Evolutionary conservation across 495 filamentous ascomycete genomes (phyloP).

Genomic region (Tricharina praecox): DNA sequence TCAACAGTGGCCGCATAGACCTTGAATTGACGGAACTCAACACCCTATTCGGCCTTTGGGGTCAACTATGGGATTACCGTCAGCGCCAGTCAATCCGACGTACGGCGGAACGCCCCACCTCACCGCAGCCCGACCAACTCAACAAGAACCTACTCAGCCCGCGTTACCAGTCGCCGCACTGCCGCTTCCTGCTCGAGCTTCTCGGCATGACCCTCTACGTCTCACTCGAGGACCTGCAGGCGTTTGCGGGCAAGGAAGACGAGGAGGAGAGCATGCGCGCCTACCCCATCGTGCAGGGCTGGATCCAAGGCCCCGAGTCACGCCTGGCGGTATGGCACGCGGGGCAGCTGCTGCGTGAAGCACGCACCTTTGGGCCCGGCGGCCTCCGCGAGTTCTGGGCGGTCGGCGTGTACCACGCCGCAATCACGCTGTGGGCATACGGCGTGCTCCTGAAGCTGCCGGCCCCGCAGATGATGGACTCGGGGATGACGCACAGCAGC

Average conservation of each 20-base stretch:
- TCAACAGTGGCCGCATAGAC: conserved; percentile 29
- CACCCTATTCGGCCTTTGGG: conserved; percentile 41
- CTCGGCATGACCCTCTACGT: conserved; percentile 44
- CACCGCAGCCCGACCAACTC: conserved; percentile 37
- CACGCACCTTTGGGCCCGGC: conserved; percentile 32
- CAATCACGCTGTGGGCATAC: conserved; percentile 44
- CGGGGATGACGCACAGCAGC: no score
- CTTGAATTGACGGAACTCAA: conserved; percentile 35
- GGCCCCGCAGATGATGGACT: conserved; percentile 7
- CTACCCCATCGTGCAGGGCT: conserved; percentile 36
- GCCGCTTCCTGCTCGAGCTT: conserved; percentile 37
- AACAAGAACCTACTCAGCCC: conserved; percentile 16
- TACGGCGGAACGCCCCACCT: conserved; percentile 33
- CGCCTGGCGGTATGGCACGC: conserved; percentile 46
- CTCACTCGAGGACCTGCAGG: conserved; percentile 46
- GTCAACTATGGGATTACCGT: conserved; percentile 42
- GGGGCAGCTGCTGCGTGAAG: conserved; percentile 42
- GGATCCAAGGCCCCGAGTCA: conserved; percentile 36
- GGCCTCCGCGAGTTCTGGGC: conserved; percentile 42
- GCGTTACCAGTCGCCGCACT: conserved; percentile 17
- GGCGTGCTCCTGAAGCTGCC: conserved; percentile 30
- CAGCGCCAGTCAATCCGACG: conserved; percentile 36
- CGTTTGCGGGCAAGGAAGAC: conserved; percentile 46
- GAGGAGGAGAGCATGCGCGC: conserved; percentile 41
- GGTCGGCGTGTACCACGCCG: conserved; percentile 43